A percentile compares a stretch with the other conserved stretches of the same genome.
phyloP scores from a whole-genome alignment of 169 alveolate species.

The Plasmodium cynomolgi region DNA sequence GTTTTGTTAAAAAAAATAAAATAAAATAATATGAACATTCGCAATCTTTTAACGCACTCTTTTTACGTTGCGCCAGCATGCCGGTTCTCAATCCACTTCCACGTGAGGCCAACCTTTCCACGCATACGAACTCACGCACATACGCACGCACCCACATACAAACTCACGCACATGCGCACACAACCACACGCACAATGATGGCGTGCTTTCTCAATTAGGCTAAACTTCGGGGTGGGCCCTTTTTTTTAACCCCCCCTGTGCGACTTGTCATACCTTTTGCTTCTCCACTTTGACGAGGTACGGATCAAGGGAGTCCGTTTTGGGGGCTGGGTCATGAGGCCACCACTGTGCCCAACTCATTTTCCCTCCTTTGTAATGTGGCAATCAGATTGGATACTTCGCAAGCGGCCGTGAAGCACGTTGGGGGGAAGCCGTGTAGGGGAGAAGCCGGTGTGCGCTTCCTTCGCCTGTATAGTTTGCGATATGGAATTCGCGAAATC shows the following conservation, averaged over 20 bases:
- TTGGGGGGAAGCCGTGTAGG: not conserved
- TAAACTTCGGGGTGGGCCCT: not conserved
- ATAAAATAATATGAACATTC: not conserved
- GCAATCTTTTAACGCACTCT: not conserved
- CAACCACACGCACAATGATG: not conserved
- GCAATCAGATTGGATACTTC: not conserved
- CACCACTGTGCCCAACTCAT: slow-evolving; percentile 88
- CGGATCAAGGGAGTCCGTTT: slow-evolving; percentile 82
- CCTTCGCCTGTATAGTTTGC: not conserved
- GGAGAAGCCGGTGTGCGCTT: not conserved
- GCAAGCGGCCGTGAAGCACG: not conserved
- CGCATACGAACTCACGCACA: too few relatives aligned
- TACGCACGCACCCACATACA: not conserved
- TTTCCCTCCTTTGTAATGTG: not conserved
- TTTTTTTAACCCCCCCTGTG: not conserved
- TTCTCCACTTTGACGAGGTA: slow-evolving; percentile 81
- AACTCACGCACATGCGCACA: too few relatives aligned
- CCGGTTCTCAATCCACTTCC: not conserved
- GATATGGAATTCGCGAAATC: not conserved
- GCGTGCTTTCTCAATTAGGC: not conserved
- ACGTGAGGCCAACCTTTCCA: not conserved
- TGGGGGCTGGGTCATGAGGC: slow-evolving; percentile 87
- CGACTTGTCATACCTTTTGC: slow-evolving; percentile 77
- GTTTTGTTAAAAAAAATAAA: slow-evolving; percentile 14
- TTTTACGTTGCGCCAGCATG: not conserved